phyloP scores from a whole-genome alignment of 2,329 filamentous ascomycete genomes.

The Endothia cerciana region DNA sequence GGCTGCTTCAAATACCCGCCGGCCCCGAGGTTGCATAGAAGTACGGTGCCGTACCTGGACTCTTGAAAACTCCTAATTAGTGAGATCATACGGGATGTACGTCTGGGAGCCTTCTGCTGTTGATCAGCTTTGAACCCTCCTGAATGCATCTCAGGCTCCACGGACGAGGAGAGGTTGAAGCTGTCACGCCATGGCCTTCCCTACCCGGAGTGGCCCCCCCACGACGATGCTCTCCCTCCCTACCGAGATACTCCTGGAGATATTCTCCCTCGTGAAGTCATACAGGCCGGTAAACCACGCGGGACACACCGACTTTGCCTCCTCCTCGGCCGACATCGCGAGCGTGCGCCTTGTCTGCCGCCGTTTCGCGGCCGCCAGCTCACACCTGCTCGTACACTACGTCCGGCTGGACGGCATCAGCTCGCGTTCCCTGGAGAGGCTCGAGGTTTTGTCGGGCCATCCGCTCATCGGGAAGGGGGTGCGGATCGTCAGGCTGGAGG shows the following conservation, averaged over 20 bases:
- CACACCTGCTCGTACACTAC: slow-evolving; percentile 22
- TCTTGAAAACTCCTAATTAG: too few species aligned
- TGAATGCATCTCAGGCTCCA: too few species aligned
- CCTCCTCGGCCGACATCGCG: slow-evolving; percentile 16
- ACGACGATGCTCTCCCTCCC: slow-evolving; percentile 22
- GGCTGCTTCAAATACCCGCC: background rate
- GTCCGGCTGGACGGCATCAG: slow-evolving; percentile 16
- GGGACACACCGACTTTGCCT: slow-evolving; percentile 6
- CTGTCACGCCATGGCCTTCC: background rate
- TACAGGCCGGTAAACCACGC: slow-evolving; percentile 14
- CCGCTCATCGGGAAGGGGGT: slow-evolving; percentile 20
- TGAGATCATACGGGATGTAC: too few species aligned
- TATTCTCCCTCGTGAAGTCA: slow-evolving; percentile 18
- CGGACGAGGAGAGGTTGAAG: too few species aligned
- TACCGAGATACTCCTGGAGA: slow-evolving; percentile 20
- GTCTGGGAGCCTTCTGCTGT: too few species aligned
- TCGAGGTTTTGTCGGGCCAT: slow-evolving; percentile 23
- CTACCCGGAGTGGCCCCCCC: background rate
- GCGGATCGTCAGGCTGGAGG: slow-evolving; percentile 7
- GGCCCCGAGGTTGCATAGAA: background rate
- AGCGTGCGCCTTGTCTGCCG: slow-evolving; percentile 23
- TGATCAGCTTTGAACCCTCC: too few species aligned
- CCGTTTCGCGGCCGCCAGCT: slow-evolving; percentile 19
- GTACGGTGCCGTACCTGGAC: background rate
- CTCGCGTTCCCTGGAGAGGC: slow-evolving; percentile 13